phyloP scores from a whole-genome alignment of 1,139 yeast species.

The Sugiyamaella novakii region DNA sequence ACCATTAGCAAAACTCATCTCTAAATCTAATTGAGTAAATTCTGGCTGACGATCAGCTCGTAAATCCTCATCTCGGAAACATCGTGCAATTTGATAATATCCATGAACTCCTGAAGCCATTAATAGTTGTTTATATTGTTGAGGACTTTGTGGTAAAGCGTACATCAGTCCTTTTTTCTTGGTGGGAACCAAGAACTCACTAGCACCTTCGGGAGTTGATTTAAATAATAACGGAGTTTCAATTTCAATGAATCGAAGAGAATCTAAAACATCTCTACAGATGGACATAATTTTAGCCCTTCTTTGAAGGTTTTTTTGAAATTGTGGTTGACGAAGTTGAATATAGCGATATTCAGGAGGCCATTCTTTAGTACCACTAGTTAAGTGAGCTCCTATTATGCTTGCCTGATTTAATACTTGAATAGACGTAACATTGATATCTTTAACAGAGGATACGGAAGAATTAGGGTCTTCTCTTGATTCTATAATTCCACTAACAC shows the following conservation, averaged over 20 bases:
- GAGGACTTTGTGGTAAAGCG: constrained; percentile 97
- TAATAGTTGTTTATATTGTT: constrained; percentile 88
- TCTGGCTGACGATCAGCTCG: constrained; percentile 97
- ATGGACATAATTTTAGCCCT: constrained; percentile 63
- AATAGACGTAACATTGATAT: constrained; percentile 55
- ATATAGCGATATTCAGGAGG: constrained; percentile 82
- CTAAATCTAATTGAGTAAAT: constrained; percentile 93
- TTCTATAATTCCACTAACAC: constrained; percentile 59
- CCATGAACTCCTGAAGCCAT: constrained; percentile 91
- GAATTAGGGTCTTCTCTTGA: no score
- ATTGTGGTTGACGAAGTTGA: constrained; percentile 67
- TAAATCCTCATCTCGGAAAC: constrained; percentile 94
- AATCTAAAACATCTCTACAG: constrained; percentile 55
- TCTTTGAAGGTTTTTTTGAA: constrained; percentile 59
- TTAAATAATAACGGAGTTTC: constrained; percentile 93
- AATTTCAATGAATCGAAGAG: constrained; percentile 65
- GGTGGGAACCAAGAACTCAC: constrained; percentile 93
- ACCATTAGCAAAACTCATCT: constrained; percentile 79
- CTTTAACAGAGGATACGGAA: constrained; percentile 52
- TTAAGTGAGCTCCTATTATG: constrained; percentile 70
- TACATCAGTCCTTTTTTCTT: constrained; percentile 63
- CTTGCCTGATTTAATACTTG: constrained; percentile 68
- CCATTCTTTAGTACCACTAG: constrained; percentile 52
- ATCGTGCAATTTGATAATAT: constrained; percentile 88
- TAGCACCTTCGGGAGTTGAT: constrained; percentile 97